Percentiles rank a stretch among this genome's conserved stretches.
Conservation (phyloP, 352 stramenopile species). For the Phytophthora brassicae region DNA sequence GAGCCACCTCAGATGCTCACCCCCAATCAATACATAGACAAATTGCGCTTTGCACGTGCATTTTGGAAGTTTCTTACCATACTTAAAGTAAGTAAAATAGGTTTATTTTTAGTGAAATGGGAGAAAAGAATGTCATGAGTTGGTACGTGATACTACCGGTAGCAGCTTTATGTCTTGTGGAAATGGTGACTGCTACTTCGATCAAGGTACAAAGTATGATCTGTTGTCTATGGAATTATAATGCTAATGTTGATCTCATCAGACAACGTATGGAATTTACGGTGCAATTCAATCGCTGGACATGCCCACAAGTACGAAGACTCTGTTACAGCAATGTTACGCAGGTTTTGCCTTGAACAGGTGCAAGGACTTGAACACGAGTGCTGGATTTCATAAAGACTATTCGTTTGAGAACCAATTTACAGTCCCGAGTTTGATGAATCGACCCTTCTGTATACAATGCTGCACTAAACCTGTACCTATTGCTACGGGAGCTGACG, state of each 20-base stretch:
- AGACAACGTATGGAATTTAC: conserved; percentile 64
- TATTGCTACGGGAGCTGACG: conserved; percentile 44
- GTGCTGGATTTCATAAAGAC: conserved; percentile 43
- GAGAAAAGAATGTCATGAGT: neutral
- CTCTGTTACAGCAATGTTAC: conserved; percentile 61
- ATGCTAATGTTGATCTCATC: neutral
- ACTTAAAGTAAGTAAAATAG: too few species aligned
- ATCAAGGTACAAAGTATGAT: conserved; percentile 4
- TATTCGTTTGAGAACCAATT: conserved; percentile 64
- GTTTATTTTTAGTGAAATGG: conserved; percentile 32
- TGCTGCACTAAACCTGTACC: conserved; percentile 77
- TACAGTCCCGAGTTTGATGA: conserved; percentile 39
- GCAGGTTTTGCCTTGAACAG: conserved; percentile 61
- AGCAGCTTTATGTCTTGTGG: neutral
- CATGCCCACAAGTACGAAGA: conserved; percentile 31
- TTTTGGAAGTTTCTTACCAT: conserved; percentile 15
- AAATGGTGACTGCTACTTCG: conserved; percentile 6
- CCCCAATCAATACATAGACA: conserved; percentile 34
- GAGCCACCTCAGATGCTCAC: conserved; percentile 13
- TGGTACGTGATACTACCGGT: conserved; percentile 9
- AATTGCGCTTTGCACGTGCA: conserved; percentile 20
- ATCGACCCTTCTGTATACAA: conserved; percentile 64
- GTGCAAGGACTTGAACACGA: conserved; percentile 56
- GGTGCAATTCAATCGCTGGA: conserved; percentile 58
- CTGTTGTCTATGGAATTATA: neutral